Conservation (phyloP, 2,329 filamentous ascomycete genomes). For the Fusarium robinianum region DNA sequence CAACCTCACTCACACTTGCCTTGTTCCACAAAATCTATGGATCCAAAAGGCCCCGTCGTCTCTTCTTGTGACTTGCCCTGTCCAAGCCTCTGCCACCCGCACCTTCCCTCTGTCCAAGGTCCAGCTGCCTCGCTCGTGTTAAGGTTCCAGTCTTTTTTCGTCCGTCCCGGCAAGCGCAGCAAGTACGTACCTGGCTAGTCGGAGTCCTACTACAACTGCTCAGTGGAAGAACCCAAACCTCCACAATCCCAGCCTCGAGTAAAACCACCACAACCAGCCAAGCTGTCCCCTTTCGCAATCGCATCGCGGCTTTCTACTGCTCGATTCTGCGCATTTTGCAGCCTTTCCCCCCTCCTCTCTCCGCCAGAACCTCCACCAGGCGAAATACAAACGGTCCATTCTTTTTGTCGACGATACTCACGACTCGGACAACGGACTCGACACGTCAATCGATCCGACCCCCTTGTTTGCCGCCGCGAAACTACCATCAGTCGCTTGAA, state of each 20-base stretch:
- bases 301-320: slow-evolving; percentile 20
- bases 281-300: slow-evolving; percentile 34
- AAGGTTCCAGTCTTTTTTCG: slow-evolving; percentile 8
- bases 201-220: too few species aligned
- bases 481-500: too few species aligned
- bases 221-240: too few species aligned
- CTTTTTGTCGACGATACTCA: slow-evolving; percentile 13
- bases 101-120: slow-evolving; percentile 26
- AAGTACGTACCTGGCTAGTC: neutral
- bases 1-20: slow-evolving; percentile 4
- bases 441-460: slow-evolving; percentile 23
- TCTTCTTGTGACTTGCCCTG: slow-evolving; percentile 2
- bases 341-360: slow-evolving; percentile 11
- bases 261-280: slow-evolving; percentile 28
- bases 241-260: slow-evolving; percentile 24
- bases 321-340: slow-evolving; percentile 29
- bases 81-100: slow-evolving; percentile 14
- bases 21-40: too few species aligned
- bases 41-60: too few species aligned
- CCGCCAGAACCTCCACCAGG: slow-evolving; percentile 6
- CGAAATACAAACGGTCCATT: slow-evolving; percentile 13
- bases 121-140: slow-evolving; percentile 20
- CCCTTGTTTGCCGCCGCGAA: slow-evolving; percentile 24
- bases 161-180: slow-evolving; percentile 13
- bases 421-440: slow-evolving; percentile 20